phyloP scores from a whole-genome alignment of 257 asterid species.

The Scutellaria barbata region DNA sequence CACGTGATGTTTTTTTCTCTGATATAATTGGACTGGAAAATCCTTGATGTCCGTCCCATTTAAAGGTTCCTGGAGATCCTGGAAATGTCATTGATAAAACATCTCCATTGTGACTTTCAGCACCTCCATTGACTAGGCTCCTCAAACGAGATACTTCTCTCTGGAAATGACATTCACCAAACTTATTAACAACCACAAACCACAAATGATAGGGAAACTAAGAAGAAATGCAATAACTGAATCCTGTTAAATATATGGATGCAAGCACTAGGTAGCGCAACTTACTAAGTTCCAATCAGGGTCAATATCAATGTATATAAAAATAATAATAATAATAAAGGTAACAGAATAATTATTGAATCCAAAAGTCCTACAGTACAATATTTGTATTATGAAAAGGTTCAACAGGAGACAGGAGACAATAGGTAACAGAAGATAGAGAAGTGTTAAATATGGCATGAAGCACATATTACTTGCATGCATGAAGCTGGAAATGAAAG shows the following conservation, averaged over 20 bases:
- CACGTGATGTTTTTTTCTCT: slow-evolving; percentile 67
- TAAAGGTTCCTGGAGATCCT: slow-evolving; percentile 59
- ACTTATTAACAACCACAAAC: slow-evolving; percentile 27
- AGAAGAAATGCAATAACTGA: slow-evolving; percentile 8
- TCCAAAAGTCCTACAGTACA: background rate
- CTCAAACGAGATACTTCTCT: slow-evolving; percentile 65
- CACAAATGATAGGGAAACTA: slow-evolving; percentile 17
- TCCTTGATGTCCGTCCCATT: slow-evolving; percentile 83
- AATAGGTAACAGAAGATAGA: background rate
- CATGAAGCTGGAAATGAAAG: too few relatives aligned
- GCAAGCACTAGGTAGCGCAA: background rate
- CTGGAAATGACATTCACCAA: slow-evolving; percentile 45
- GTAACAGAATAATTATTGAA: background rate
- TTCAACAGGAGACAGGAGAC: background rate
- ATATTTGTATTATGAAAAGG: background rate
- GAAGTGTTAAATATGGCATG: too few relatives aligned
- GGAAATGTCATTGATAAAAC: slow-evolving; percentile 56
- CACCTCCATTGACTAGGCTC: slow-evolving; percentile 68
- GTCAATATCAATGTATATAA: slow-evolving; percentile 2
- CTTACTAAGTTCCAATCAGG: background rate
- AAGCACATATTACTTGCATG: too few relatives aligned
- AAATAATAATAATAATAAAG: too few relatives aligned
- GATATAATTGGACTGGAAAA: slow-evolving; percentile 78
- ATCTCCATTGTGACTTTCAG: slow-evolving; percentile 65
- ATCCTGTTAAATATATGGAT: background rate